Conservation (phyloP, 192 early-diverging fungal genomes). For the Backusella macrospora region DNA sequence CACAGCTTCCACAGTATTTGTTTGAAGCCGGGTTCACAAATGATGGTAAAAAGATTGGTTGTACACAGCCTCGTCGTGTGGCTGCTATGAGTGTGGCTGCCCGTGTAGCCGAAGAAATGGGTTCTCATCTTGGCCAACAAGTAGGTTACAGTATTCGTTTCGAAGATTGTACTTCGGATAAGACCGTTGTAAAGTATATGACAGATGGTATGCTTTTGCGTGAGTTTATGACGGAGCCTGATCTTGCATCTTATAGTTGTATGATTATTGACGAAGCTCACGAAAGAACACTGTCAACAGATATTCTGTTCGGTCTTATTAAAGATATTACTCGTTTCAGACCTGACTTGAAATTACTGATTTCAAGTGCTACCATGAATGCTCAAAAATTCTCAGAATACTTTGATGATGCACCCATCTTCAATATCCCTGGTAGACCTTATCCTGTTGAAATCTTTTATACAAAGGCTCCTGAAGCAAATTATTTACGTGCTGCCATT, state of each 20-base stretch:
- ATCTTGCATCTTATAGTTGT: slow-evolving; percentile 85
- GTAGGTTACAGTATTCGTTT: slow-evolving; percentile 98
- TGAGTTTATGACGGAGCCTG: slow-evolving; percentile 97
- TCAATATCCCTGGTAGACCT: slow-evolving; percentile 92
- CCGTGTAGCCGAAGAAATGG: slow-evolving; percentile 97
- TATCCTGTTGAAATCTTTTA: slow-evolving; percentile 95
- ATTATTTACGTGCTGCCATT: slow-evolving; percentile 93
- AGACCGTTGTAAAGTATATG: slow-evolving; percentile 97
- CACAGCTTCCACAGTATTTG: slow-evolving; percentile 97
- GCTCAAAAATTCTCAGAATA: slow-evolving; percentile 95
- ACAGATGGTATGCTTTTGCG: slow-evolving; percentile 98
- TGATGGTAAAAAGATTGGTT: slow-evolving; percentile 84
- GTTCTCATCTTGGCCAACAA: slow-evolving; percentile 87
- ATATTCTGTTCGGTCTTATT: slow-evolving; percentile 94
- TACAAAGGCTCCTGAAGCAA: slow-evolving; percentile 95
- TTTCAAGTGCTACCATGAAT: slow-evolving; percentile 98
- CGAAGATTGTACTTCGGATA: slow-evolving; percentile 96
- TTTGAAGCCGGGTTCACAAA: slow-evolving; percentile 95
- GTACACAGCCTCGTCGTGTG: slow-evolving; percentile 97
- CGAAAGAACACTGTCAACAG: slow-evolving; percentile 95
- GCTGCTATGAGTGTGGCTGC: slow-evolving; percentile 98
- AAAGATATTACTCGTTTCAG: slow-evolving; percentile 95
- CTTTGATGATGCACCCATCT: slow-evolving; percentile 92
- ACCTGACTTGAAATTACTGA: slow-evolving; percentile 91
- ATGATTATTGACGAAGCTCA: slow-evolving; percentile 99